Evolutionary conservation across 2,329 filamentous ascomycete species (phyloP), one percentile per base, ranked within the genome.

Genomic region (Septoria petroselini): DNA sequence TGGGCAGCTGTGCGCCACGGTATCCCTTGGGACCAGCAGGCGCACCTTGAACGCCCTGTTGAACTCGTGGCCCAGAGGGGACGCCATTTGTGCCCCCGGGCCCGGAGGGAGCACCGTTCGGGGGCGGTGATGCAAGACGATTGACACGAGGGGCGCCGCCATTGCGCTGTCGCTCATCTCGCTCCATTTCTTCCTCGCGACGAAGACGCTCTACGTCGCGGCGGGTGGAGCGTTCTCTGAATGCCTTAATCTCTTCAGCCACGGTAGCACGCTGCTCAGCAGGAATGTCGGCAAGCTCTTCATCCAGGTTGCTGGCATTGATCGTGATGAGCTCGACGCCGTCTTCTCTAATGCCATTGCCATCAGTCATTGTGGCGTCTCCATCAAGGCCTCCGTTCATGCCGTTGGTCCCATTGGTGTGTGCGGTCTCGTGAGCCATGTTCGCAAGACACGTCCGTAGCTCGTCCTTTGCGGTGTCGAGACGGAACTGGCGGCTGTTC

Each of bases 201-300:
- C 84, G 84, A 29, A 95, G 73, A 3, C 93, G 86, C 69, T 98
- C 93, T 64, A 94, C 73, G 65, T 98, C 93, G 31, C 91, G 80
- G 54, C 86, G 83, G 52, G 84, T 95, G 60, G 91, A 96, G 15
- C 91, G 81, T 59, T 98, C 93, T 58, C 93, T 81, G 74, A 98
- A 98, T 0, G 91, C 88, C 0, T 89, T 84, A 62, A 98, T 98
- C 68, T 98, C 94, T 50, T 85, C 85, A 0, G 93, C 88, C 12
- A 98, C 93, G 0, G 89, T 91, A 66, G 95, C 93, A 18, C 93
- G 84, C 89, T 95, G 94, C 66, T 97, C 93, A 1, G 88, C 85
- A 0, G 93, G 93, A 40, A 98, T 96, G 63, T 98, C 93, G 15
- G 91, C 85, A 37, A 98, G 76, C 65, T 98, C 93, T 64, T 98